These are phyloP conservation scores for Polyplosphaeria fusca DNA, from an alignment of 495 filamentous ascomycete genomes.

Conservation along the genomic window DNA sequence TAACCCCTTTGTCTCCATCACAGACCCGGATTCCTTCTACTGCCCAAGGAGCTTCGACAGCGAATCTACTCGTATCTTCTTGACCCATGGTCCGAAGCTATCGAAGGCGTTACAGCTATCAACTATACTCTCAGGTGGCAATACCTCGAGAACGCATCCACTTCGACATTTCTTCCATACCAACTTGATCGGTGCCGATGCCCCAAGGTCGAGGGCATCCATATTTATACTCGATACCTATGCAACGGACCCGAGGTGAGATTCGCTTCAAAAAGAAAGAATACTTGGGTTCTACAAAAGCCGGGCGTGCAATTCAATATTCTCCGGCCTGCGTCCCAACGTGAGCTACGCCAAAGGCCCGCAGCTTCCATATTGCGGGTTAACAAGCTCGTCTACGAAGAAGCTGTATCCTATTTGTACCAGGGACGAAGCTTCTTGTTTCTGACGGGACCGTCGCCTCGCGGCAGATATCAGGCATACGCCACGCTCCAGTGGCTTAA, in stretches of 20 bases:
- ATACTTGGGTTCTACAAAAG: constrained; percentile 7
- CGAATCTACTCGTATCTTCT: constrained; percentile 18
- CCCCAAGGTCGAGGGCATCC: not conserved
- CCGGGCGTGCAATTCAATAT: constrained; percentile 10
- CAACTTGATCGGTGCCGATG: constrained; percentile 23
- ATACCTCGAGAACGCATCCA: constrained; percentile 4
- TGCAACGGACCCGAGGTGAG: constrained; percentile 7
- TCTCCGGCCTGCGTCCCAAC: constrained; percentile 8
- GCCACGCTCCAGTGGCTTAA: constrained; percentile 12
- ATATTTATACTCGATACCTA: constrained; percentile 24
- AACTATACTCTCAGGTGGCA: constrained; percentile 20
- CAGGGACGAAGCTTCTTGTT: constrained; percentile 18
- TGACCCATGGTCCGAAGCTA: not conserved
- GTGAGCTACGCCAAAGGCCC: not conserved
- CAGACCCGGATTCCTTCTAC: constrained; percentile 3
- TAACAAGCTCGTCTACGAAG: constrained; percentile 12
- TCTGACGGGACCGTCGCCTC: constrained; percentile 12
- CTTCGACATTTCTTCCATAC: constrained; percentile 12
- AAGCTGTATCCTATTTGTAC: constrained; percentile 16
- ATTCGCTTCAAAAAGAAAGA: not conserved
- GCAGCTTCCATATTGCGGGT: not conserved
- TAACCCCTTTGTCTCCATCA: too few relatives aligned
- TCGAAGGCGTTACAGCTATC: constrained; percentile 16
- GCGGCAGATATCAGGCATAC: constrained; percentile 25
- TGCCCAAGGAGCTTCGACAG: constrained; percentile 8